Evolutionary conservation across 2,329 filamentous ascomycete genomes (phyloP).

Genomic region (Tolypocladium paradoxum): DNA sequence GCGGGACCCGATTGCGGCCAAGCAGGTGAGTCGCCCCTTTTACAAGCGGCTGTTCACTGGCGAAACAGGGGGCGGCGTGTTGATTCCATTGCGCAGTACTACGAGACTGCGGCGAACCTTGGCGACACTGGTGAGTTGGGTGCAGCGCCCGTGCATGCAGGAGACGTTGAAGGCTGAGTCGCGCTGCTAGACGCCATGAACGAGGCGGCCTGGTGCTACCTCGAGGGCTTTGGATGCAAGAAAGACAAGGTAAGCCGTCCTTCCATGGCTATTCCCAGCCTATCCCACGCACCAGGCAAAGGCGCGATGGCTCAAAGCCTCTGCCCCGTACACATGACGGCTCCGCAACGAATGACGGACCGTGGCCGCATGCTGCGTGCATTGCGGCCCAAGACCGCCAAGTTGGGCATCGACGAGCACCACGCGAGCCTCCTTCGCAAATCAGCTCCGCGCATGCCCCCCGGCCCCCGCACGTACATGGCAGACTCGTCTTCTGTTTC

Average conservation of each 20-base stretch:
- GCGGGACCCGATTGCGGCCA: conserved; percentile 76
- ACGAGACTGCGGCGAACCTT: conserved; percentile 92
- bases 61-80: not conserved
- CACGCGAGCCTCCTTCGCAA: not conserved
- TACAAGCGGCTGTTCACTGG: not conserved
- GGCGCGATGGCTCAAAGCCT: not conserved
- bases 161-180: conserved; percentile 4
- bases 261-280: not conserved
- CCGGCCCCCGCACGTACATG: not conserved
- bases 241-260: conserved; percentile 83
- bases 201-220: conserved; percentile 89
- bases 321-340: not conserved
- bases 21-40: conserved; percentile 40
- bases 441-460: not conserved
- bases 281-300: not conserved
- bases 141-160: not conserved
- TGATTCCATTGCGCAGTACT: conserved; percentile 56
- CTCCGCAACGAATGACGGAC: not conserved
- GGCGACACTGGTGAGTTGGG: conserved; percentile 62
- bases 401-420: not conserved
- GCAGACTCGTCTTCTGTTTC: not conserved
- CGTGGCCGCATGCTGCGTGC: not conserved
- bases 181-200: conserved; percentile 75
- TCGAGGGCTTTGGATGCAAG: conserved; percentile 92
- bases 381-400: not conserved